Evolutionary conservation across 257 asterid species (phyloP).

Genomic region (Anisodus tanguticus): DNA sequence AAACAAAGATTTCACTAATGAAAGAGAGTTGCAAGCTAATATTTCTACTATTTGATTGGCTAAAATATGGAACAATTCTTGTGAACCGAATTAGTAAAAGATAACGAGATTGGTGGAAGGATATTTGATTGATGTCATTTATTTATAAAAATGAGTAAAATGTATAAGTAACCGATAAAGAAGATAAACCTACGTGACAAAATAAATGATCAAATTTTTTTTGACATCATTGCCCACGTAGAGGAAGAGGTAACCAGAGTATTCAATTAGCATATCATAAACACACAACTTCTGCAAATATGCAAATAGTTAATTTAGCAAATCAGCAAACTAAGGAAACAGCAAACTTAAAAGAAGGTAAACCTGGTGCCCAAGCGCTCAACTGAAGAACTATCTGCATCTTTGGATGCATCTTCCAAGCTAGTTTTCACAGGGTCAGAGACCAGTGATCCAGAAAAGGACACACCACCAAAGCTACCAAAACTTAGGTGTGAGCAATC

Average conservation of each 20-base stretch:
- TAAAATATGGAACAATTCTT: not conserved
- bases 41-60: not conserved
- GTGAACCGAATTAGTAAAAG: conserved; percentile 12
- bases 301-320: not conserved
- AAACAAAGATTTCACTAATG: conserved; percentile 11
- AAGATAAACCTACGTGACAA: not conserved
- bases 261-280: not conserved
- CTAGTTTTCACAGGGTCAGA: conserved; percentile 52
- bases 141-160: conserved; percentile 6
- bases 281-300: not conserved
- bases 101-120: not conserved
- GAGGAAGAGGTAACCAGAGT: not conserved
- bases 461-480: conserved; percentile 68
- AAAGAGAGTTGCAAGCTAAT: not conserved
- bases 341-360: not conserved
- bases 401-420: conserved; percentile 56
- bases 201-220: not conserved
- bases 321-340: conserved; percentile 12
- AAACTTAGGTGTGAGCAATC: conserved; percentile 89
- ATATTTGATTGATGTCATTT: not conserved
- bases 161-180: not conserved
- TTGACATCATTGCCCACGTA: not conserved
- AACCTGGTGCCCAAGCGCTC: conserved; percentile 69
- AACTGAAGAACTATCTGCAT: conserved; percentile 51
- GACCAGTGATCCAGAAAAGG: conserved; percentile 54